Base-by-base conservation (phyloP, 257 asterid genomes). In the Fraxinus excelsior region DNA sequence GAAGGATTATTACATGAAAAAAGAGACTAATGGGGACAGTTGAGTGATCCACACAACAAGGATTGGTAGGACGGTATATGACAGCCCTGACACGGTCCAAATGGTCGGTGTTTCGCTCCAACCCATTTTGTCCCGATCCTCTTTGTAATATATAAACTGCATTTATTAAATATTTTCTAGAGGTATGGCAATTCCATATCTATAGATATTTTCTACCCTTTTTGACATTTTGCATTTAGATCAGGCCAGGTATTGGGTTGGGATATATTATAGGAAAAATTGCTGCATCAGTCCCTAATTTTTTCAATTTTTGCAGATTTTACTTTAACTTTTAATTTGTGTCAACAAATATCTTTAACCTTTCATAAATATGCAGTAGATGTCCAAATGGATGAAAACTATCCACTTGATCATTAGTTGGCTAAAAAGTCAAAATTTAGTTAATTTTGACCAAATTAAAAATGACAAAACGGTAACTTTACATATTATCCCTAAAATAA, bases 21-120 rank as follows among this genome's bases (percentile, higher is more conserved):
- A 16, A 26, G 44, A 76, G 44, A 76, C 44, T 16, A 66, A 64
- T 60, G 65, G 68, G 62, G 84, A 80, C 80, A 73, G 37, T 66
- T 72, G 19, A 82, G 46, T 62, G 49, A 25, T 18, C 46, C 19
- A 19, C 68, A 77, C 26, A 68, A 26, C 18, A 68, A 75, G 46
- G 85, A 84, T 81, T 80, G 85, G 85, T 71, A 72, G 74, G 87
- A 66, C 85, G 82, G 82, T 49, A 64, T 23, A 73, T 76, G 73
- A 40, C 66, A n/a, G 66, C 29, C 11, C 12, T 19, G 66, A 21
- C 49, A 35, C 64, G 25, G 58, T 23, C 51, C 67, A 14, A 71
- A 25, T 56, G 83, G 84, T 71, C 87, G 87, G 87, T 77, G 75
- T 8, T 44, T 68, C 71, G 67, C 46, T 44, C 28, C 67, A 42